Base-by-base conservation (phyloP, 2,329 filamentous ascomycete species). In the Trichothecium roseum region DNA sequence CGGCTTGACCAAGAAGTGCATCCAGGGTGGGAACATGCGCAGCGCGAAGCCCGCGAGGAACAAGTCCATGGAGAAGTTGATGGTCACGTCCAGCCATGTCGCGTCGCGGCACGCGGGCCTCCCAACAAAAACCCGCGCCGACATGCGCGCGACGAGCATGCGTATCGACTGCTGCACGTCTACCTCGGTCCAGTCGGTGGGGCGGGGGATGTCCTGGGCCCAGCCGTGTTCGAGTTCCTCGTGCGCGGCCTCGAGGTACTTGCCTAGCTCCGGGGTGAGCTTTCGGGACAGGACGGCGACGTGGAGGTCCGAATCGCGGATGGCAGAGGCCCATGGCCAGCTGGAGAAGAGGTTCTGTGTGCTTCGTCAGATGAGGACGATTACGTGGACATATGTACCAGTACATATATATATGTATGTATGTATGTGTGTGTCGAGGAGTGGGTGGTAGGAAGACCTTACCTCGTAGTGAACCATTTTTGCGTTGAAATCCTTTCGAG, bases 111-210 rank as follows among this genome's bases (percentile, higher is more conserved):
- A 50, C 3, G 50, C 33, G 10, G 50, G 47, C 16, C 46, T 27
- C 8, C 53, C 53, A 8, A 57, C 44, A 34, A 56, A 57, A 1
- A 53, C 42, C 16, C 50, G 43, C 3, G 51, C 52, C 6, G 43
- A 45, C 22, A 54, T 45, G 14, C 47, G 38, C 2, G 49, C 44
- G 8, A 54, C 47, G 22, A 55, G 30, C 17, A 28, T 24, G 4
- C 32, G 15, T 17, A 36, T 35, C 24, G 17, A 12, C 20, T 40
- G 13, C 28, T 37, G 35, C 9, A 36, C 28, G 17, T 40, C 32
- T 9, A 27, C 15, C 16, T 37, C 35, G 4, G 15, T 17, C 31
- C 35, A 40, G 12, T 34, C 35, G 30, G 14, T 20, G 15, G 13
- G 36, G 22, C n/a, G 10, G 16, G 28, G 33, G 28, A 31, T 14